Conservation (phyloP, 2,329 filamentous ascomycete species). For the Blastomyces emzantsi region DNA sequence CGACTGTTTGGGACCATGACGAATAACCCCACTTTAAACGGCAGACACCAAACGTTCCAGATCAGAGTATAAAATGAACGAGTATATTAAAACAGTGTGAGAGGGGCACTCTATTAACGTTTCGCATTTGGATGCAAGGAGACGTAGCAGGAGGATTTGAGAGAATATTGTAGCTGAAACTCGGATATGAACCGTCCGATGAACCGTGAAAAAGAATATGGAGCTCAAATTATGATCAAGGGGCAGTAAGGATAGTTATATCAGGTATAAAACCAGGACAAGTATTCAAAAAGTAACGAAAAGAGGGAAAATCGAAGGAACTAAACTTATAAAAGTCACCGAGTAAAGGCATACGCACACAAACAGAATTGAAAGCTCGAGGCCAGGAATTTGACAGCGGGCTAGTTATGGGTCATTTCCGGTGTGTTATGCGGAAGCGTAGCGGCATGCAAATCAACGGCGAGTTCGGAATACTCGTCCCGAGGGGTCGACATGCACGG, state of each 20-base stretch:
- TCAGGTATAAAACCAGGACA: neutral
- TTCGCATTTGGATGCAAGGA: neutral
- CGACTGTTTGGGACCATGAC: neutral
- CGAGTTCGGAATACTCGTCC: neutral
- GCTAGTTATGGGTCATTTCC: neutral
- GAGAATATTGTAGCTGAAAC: neutral
- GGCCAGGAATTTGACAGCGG: neutral
- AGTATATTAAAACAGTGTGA: neutral
- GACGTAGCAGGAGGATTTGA: neutral
- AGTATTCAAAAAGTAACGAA: neutral
- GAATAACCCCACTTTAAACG: neutral
- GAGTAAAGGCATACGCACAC: neutral
- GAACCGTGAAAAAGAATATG: neutral
- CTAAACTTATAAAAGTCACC: neutral
- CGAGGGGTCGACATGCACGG: neutral
- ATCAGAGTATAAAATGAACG: conserved; percentile 7
- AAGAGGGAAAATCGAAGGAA: neutral
- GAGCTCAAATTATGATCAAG: neutral
- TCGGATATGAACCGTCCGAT: neutral
- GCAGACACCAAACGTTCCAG: conserved; percentile 9
- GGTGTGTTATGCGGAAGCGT: neutral
- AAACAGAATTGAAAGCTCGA: neutral
- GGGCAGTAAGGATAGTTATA: neutral
- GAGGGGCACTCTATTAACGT: neutral
- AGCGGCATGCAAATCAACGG: neutral